Evolutionary conservation across 2,329 filamentous ascomycete genomes (phyloP).

Genomic region (Pseudopithomyces chartarum): DNA sequence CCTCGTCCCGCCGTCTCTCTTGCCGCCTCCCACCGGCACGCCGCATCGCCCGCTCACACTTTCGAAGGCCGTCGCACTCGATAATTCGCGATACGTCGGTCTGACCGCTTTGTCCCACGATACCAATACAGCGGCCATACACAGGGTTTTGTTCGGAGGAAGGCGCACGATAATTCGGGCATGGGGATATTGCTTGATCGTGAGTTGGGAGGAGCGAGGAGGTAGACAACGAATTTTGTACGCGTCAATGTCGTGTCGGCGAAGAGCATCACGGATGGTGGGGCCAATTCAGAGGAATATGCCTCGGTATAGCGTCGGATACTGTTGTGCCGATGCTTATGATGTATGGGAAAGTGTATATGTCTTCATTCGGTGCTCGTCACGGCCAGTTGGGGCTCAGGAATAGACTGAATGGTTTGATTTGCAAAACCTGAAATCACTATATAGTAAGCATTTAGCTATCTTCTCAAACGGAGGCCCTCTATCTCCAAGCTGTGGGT

Average conservation of each 20-base stretch:
- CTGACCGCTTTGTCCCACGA: not conserved
- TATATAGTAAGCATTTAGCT: too few relatives aligned
- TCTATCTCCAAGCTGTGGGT: too few relatives aligned
- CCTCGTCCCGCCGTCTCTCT: too few relatives aligned
- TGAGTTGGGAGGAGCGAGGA: not conserved
- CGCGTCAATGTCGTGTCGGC: not conserved
- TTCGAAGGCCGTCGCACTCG: not conserved
- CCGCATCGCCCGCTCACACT: too few relatives aligned
- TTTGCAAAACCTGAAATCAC: too few relatives aligned
- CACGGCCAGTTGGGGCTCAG: too few relatives aligned
- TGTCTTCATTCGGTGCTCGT: too few relatives aligned
- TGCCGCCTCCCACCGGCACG: too few relatives aligned
- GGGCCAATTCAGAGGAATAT: too few relatives aligned
- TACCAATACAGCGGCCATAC: not conserved
- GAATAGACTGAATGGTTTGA: too few relatives aligned
- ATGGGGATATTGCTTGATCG: not conserved
- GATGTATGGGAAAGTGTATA: too few relatives aligned
- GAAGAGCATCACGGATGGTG: not conserved
- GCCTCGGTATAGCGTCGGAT: not conserved
- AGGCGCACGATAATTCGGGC: not conserved
- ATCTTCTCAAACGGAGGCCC: too few relatives aligned
- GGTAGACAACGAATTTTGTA: not conserved
- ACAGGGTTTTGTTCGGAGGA: not conserved
- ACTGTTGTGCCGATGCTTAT: not conserved
- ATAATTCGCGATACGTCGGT: not conserved